phyloP scores from a whole-genome alignment of 176 grass and related monocot genomes.

The Microstegium vimineum region DNA sequence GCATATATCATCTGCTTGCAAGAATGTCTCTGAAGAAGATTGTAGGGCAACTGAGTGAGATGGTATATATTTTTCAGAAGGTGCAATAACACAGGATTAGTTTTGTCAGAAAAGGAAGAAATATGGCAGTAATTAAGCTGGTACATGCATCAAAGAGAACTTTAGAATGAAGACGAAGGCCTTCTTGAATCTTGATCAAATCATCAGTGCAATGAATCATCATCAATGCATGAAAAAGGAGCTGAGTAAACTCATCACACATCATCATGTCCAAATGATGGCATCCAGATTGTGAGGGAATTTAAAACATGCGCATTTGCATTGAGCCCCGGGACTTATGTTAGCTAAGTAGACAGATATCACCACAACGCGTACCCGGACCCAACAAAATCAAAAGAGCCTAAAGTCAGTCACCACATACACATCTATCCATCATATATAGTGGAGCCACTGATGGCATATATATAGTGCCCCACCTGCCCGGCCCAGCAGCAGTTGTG shows the following conservation, averaged over 20 bases:
- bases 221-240: slow-evolving; percentile 18
- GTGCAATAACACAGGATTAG: background rate
- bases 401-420: slow-evolving; percentile 1
- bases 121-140: background rate
- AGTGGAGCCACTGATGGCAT: slow-evolving; percentile 28
- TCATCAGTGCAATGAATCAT: too few relatives aligned
- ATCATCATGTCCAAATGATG: slow-evolving; percentile 40
- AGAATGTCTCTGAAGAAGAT: background rate
- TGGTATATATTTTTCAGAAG: background rate
- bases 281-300: slow-evolving; percentile 9
- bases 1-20: background rate
- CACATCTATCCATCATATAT: background rate
- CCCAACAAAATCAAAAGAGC: slow-evolving; percentile 16
- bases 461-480: too few relatives aligned
- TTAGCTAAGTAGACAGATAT: slow-evolving; percentile 31
- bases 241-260: background rate
- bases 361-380: too few relatives aligned
- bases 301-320: slow-evolving; percentile 26
- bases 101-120: background rate
- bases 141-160: background rate
- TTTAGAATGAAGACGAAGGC: background rate
- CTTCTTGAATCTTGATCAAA: background rate
- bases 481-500: too few relatives aligned
- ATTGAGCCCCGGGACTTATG: slow-evolving; percentile 37
- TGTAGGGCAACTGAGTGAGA: background rate